phyloP scores from a whole-genome alignment of 345 rosid genomes.

The Pugionium cornutum region DNA sequence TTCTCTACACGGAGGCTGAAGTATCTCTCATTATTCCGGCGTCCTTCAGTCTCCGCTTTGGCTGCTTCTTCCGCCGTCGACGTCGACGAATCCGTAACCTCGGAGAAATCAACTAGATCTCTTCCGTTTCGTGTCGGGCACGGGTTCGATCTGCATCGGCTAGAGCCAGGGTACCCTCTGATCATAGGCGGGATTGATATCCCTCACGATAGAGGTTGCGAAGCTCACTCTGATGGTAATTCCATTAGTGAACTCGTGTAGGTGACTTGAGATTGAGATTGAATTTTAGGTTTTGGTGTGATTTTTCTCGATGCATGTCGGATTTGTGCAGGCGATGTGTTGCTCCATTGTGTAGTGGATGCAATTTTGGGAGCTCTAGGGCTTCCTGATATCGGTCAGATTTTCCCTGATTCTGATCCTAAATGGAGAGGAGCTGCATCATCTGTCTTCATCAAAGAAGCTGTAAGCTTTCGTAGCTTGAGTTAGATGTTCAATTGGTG shows the following conservation, averaged over 20 bases:
- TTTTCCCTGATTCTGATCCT: conserved; percentile 91
- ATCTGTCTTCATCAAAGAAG: conserved; percentile 86
- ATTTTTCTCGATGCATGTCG: neutral
- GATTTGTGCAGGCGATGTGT: conserved; percentile 81
- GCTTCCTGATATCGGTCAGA: conserved; percentile 97
- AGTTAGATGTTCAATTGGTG: neutral
- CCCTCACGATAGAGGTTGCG: conserved; percentile 96
- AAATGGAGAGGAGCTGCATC: conserved; percentile 98
- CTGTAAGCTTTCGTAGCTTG: conserved; percentile 56
- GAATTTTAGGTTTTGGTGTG: neutral
- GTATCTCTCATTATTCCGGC: conserved; percentile 25
- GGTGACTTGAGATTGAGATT: neutral
- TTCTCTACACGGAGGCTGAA: conserved; percentile 23
- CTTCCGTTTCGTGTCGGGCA: conserved; percentile 92
- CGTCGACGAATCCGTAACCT: conserved; percentile 46
- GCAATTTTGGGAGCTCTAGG: conserved; percentile 96
- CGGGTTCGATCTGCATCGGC: conserved; percentile 90
- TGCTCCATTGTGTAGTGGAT: conserved; percentile 97
- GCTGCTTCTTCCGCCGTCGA: conserved; percentile 50
- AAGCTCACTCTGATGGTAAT: conserved; percentile 97
- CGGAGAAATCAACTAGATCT: conserved; percentile 48
- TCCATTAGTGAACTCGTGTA: neutral
- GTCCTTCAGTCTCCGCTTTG: conserved; percentile 39
- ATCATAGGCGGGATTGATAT: conserved; percentile 91
- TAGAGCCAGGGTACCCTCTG: conserved; percentile 94